These are phyloP conservation scores for Rhamnella rubrinervis DNA, from an alignment of 331 rosid species.

Conservation along the genomic window DNA sequence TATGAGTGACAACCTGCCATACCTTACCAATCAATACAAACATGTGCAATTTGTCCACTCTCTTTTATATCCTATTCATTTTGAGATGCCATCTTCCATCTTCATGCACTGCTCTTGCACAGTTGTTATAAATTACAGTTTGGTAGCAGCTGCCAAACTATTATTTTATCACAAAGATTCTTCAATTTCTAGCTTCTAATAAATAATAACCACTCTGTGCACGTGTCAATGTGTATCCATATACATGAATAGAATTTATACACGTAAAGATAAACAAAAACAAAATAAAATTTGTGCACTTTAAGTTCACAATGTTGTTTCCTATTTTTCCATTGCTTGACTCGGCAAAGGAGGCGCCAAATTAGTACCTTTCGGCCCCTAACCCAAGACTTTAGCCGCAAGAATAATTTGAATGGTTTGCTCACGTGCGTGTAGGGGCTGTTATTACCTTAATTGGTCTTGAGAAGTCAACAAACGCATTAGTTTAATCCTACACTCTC, in stretches of 20 bases:
- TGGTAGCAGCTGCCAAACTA: constrained; percentile 9
- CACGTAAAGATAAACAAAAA: too few relatives aligned
- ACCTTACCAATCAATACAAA: background rate
- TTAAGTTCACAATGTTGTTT: too few relatives aligned
- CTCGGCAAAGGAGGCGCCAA: too few relatives aligned
- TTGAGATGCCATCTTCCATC: background rate
- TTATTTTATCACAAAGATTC: background rate
- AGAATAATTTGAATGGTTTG: constrained; percentile 2
- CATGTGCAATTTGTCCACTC: constrained; percentile 11
- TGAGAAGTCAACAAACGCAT: background rate
- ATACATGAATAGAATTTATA: too few relatives aligned
- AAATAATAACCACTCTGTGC: too few relatives aligned
- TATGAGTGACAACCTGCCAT: constrained; percentile 26
- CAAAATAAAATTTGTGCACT: too few relatives aligned
- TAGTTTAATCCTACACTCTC: too few relatives aligned
- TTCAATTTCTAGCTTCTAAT: too few relatives aligned
- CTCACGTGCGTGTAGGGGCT: constrained; percentile 6
- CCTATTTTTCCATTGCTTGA: too few relatives aligned
- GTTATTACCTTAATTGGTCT: background rate
- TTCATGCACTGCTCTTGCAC: constrained; percentile 5
- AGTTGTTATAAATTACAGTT: constrained; percentile 2
- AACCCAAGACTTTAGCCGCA: constrained; percentile 21
- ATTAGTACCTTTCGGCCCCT: too few relatives aligned
- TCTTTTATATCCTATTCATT: background rate
- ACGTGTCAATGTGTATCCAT: too few relatives aligned